Conservation (phyloP, 192 early-diverging fungal genomes). For the Polychytrium aggregatum region DNA sequence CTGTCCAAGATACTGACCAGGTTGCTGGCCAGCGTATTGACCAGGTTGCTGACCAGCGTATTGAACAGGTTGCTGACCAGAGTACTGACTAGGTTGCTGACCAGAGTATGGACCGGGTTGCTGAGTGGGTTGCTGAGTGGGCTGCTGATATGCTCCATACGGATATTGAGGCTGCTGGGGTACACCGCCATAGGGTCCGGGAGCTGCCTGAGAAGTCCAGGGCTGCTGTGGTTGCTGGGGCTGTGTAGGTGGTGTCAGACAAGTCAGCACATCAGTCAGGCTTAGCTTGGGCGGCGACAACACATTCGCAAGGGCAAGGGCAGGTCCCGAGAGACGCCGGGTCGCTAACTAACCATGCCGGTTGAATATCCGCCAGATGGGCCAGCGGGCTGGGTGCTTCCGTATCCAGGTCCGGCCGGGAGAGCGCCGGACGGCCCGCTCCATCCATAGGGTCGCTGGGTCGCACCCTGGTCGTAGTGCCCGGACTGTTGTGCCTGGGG, state of each 20-base stretch:
- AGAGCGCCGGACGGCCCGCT: background rate
- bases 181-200: conserved; percentile 1
- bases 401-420: too few species aligned
- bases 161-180: background rate
- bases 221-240: conserved; percentile 7
- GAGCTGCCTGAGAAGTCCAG: background rate
- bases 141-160: background rate
- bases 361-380: too few species aligned
- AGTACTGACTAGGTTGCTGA: conserved; percentile 1
- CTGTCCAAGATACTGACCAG: background rate
- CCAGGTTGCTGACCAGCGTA: conserved; percentile 1
- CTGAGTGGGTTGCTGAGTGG: conserved; percentile 4
- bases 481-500: conserved; percentile 2
- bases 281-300: background rate
- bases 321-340: background rate
- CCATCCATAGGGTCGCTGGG: too few species aligned
- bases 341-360: too few species aligned
- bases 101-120: background rate
- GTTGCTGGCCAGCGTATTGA: conserved; percentile 2
- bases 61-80: background rate
- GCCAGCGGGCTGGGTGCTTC: too few species aligned
- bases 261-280: background rate
- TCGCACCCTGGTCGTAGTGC: conserved; percentile 2
- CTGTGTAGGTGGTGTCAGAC: conserved; percentile 7
- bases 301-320: background rate